Evolutionary conservation across 179 eudicot genomes (phyloP), one percentile per base, ranked within the genome.

Genomic region (Dionaea muscipula): DNA sequence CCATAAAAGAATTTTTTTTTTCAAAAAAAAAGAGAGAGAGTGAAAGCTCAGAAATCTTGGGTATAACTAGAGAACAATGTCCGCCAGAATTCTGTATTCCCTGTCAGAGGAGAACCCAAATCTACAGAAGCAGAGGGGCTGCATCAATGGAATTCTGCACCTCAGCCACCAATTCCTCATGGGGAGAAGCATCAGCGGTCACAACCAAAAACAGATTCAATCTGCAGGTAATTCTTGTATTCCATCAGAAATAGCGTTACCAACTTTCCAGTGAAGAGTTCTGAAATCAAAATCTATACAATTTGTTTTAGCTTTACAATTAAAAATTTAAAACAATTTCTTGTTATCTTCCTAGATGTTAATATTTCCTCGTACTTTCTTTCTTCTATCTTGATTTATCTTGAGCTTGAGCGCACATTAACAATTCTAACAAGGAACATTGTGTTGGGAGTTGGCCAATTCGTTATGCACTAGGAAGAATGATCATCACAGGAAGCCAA

Each of bases 111-210:
- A 73, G 14, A 68, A 65, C 9, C 51, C 50, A 21, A 54, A 62
- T 28, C 28, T 62, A 51, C 64, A 62, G 62, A 69, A 69, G 56
- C 74, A 65, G 47, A 38, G 62, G 24, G 78, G 78, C 4, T 73
- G 78, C 57, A 69, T 73, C 59, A 73, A 69, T 66, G 78, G 78
- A 25, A 57, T 73, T 54, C 64, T 73, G 16, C 78, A 72, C 33
- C 55, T 72, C 46, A 57, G 68, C 1, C 64, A 65, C 26, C 65
- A 69, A 43, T 58, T 65, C 49, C 37, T 64, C 48, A 55, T 45
- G n/a, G 57, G 53, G 24, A 68, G 66, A 9, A 25, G 57, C 9
- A 47, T 51, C 33, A 52, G 18, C 33, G 41, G 7, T 39, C 36
- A 33, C 12, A 58, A 26, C 38, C 57, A 40, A 36, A 68, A 45